Percentiles rank a stretch among this genome's conserved stretches.
Evolutionary conservation across 2,329 filamentous ascomycete genomes (phyloP).

Genomic region (Penicillium concentricum): DNA sequence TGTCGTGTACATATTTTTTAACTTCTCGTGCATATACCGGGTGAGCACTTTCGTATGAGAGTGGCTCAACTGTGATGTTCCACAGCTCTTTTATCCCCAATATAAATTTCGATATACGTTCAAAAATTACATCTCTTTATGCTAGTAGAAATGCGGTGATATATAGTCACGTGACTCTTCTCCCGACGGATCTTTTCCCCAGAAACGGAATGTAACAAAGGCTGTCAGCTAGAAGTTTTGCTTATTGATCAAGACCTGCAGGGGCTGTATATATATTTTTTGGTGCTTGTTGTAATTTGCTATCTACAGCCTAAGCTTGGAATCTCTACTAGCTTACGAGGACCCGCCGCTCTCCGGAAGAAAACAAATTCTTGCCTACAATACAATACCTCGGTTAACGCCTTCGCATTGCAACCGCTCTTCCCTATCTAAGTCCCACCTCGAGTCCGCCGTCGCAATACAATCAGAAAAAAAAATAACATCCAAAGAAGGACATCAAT

Average conservation of each 20-base stretch:
- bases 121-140: not conserved
- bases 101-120: not conserved
- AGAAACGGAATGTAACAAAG: not conserved
- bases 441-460: not conserved
- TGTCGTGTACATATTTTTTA: constrained; percentile 34
- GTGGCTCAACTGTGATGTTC: not conserved
- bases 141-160: not conserved
- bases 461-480: constrained; percentile 4
- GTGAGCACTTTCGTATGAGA: constrained; percentile 1
- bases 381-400: constrained; percentile 25
- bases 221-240: not conserved
- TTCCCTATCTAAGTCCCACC: not conserved
- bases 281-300: not conserved
- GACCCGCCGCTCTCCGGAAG: constrained; percentile 7
- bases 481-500: constrained; percentile 16
- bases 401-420: constrained; percentile 1
- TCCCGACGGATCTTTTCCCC: constrained; percentile 17
- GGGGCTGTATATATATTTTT: not conserved
- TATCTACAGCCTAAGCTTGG: not conserved
- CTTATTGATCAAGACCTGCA: not conserved
- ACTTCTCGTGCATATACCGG: constrained; percentile 30
- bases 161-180: constrained; percentile 21
- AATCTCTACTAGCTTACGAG: not conserved
- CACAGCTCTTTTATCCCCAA: not conserved
- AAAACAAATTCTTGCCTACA: constrained; percentile 18